Conservation (phyloP, 805 yeast species). For the Kodamaea hsintzibuensis region DNA sequence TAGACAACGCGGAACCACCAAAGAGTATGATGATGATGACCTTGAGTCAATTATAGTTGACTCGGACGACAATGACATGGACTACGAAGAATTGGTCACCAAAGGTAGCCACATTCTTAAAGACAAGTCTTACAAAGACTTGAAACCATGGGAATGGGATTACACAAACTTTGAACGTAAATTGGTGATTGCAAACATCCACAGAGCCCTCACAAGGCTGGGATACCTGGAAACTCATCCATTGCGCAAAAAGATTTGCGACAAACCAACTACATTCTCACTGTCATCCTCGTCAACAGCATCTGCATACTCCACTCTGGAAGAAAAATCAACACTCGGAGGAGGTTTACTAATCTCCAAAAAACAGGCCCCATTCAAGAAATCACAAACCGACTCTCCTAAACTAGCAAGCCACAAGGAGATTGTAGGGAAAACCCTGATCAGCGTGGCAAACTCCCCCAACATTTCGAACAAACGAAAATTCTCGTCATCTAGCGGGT, state of each 20-base stretch:
- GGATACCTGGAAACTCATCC: conserved; percentile 48
- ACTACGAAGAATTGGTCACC: conserved; percentile 1
- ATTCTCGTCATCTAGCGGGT: conserved; percentile 18
- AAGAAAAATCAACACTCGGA: conserved; percentile 6
- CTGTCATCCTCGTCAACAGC: background rate
- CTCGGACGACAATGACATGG: conserved; percentile 12
- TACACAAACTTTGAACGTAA: conserved; percentile 33
- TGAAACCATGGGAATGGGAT: conserved; percentile 39
- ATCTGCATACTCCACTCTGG: conserved; percentile 3
- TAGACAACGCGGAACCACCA: conserved; percentile 24
- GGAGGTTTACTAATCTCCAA: conserved; percentile 8
- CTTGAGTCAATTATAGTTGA: conserved; percentile 12
- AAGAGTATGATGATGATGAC: conserved; percentile 8
- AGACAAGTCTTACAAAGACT: conserved; percentile 43
- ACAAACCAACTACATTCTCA: background rate
- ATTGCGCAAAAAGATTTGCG: conserved; percentile 33
- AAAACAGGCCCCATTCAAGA: conserved; percentile 11
- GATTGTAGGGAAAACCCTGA: background rate
- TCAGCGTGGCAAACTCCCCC: conserved; percentile 6
- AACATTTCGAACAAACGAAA: conserved; percentile 10
- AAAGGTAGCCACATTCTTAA: conserved; percentile 27
- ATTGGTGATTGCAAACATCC: conserved; percentile 32
- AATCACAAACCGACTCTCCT: conserved; percentile 25
- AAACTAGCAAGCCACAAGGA: conserved; percentile 10
- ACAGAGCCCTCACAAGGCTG: conserved; percentile 40